Evolutionary conservation across 495 filamentous ascomycete genomes (phyloP).

Genomic region (Annulohypoxylon moriforme): DNA sequence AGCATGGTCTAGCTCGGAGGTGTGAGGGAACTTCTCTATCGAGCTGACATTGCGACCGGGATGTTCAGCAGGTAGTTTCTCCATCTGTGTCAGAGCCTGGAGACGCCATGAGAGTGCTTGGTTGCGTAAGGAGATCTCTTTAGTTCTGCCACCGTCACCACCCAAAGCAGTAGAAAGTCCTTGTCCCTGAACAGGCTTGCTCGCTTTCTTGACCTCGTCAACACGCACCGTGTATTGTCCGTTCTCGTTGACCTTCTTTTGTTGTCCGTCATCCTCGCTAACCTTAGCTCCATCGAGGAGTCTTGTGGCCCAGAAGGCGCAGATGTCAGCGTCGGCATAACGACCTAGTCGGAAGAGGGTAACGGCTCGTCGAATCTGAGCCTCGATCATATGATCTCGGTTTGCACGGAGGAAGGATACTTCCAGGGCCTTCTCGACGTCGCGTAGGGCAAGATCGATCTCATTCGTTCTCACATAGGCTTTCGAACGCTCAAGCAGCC

Average conservation of each 20-base stretch:
- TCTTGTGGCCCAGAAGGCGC: conserved; percentile 73
- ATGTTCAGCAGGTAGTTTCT: conserved; percentile 72
- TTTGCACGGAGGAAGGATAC: conserved; percentile 78
- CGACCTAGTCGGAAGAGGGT: conserved; percentile 75
- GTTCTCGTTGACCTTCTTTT: conserved; percentile 51
- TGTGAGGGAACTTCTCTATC: conserved; percentile 71
- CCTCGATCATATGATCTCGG: conserved; percentile 79
- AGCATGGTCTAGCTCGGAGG: conserved; percentile 52
- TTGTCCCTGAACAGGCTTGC: conserved; percentile 48
- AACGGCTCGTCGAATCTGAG: conserved; percentile 84
- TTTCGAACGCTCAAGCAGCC: conserved; percentile 88
- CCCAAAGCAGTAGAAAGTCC: conserved; percentile 27
- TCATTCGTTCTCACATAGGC: conserved; percentile 74
- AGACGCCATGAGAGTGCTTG: conserved; percentile 55
- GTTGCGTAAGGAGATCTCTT: conserved; percentile 11
- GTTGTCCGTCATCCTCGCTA: conserved; percentile 54
- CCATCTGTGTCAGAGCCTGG: conserved; percentile 62
- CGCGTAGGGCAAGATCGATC: conserved; percentile 71
- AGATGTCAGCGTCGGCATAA: conserved; percentile 80
- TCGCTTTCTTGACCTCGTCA: conserved; percentile 43
- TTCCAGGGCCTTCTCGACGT: conserved; percentile 81
- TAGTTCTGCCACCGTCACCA: not conserved
- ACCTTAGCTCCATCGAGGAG: conserved; percentile 60
- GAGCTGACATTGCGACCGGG: conserved; percentile 67
- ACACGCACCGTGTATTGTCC: conserved; percentile 54